Conservation (phyloP, 2,329 filamentous ascomycete genomes). For the Fonsecaea monophora region DNA sequence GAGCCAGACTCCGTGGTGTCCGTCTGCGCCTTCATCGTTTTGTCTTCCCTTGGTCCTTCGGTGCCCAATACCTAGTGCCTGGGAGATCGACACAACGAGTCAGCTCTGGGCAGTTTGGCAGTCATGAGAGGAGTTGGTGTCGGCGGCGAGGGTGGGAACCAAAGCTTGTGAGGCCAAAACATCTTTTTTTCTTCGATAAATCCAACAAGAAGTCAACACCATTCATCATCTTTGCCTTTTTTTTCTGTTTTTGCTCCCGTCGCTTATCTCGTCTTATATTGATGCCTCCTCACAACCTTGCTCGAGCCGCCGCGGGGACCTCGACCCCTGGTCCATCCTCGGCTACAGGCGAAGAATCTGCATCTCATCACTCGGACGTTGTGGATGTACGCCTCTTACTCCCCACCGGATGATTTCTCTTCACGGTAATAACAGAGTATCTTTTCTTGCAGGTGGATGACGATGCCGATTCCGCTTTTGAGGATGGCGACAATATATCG, state of each 20-base stretch:
- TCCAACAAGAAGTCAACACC: not conserved
- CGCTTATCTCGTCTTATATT: not conserved
- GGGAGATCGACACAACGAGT: not conserved
- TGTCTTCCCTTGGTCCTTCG: too few relatives aligned
- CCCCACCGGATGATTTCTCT: not conserved
- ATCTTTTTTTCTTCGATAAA: not conserved
- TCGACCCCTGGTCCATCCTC: not conserved
- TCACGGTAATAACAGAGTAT: not conserved
- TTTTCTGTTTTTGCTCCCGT: not conserved
- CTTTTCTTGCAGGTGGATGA: conserved; percentile 15
- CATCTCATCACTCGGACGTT: not conserved
- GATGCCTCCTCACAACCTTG: not conserved
- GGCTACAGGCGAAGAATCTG: not conserved
- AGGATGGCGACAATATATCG: conserved; percentile 25
- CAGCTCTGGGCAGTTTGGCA: not conserved
- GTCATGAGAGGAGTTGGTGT: conserved; percentile 1
- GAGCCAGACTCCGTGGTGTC: too few relatives aligned
- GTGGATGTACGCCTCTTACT: not conserved
- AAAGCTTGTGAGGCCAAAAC: not conserved
- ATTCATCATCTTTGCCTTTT: not conserved
- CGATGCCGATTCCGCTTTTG: conserved; percentile 25
- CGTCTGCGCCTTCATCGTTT: too few relatives aligned
- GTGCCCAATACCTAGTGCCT: too few relatives aligned
- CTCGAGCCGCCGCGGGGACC: not conserved
- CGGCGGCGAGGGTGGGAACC: not conserved